phyloP scores from a whole-genome alignment of 768 basidiomycete genomes.

The Cantharellus cinnabarinus region DNA sequence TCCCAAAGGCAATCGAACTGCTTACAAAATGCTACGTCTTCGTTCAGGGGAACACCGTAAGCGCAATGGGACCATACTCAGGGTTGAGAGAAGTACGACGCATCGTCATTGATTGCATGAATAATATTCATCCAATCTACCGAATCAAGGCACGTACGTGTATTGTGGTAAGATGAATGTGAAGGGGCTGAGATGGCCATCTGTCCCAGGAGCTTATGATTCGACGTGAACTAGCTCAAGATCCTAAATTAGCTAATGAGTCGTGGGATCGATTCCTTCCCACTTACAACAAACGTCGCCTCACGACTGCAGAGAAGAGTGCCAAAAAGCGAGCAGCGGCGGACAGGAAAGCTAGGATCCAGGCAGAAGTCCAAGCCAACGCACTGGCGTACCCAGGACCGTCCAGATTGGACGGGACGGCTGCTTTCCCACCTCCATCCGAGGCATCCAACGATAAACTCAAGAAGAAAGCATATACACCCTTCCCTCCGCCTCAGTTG shows the following conservation, averaged over 20 bases:
- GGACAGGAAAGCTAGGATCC: constrained; percentile 33
- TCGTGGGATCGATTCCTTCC: constrained; percentile 97
- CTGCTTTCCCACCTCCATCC: background rate
- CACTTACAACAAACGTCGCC: constrained; percentile 79
- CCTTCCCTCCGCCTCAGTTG: constrained; percentile 87
- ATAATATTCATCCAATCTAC: constrained; percentile 97
- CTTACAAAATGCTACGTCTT: constrained; percentile 92
- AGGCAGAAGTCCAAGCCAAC: background rate
- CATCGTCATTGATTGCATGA: constrained; percentile 98
- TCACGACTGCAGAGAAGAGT: constrained; percentile 88
- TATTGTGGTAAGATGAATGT: background rate
- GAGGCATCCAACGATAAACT: constrained; percentile 18
- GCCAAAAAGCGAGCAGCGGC: constrained; percentile 65
- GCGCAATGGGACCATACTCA: constrained; percentile 93
- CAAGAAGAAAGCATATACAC: constrained; percentile 88
- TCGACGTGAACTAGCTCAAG: constrained; percentile 89
- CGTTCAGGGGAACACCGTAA: constrained; percentile 95
- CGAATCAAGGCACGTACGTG: constrained; percentile 60
- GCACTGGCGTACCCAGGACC: background rate
- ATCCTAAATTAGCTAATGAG: constrained; percentile 83
- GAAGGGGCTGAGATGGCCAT: background rate
- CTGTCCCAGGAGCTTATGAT: constrained; percentile 81
- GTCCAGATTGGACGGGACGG: background rate
- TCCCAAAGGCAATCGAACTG: constrained; percentile 77
- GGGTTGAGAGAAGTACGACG: constrained; percentile 88